These are phyloP conservation scores for Meredithiella fracta DNA, from an alignment of 2,329 filamentous ascomycete species.

Conservation along the genomic window DNA sequence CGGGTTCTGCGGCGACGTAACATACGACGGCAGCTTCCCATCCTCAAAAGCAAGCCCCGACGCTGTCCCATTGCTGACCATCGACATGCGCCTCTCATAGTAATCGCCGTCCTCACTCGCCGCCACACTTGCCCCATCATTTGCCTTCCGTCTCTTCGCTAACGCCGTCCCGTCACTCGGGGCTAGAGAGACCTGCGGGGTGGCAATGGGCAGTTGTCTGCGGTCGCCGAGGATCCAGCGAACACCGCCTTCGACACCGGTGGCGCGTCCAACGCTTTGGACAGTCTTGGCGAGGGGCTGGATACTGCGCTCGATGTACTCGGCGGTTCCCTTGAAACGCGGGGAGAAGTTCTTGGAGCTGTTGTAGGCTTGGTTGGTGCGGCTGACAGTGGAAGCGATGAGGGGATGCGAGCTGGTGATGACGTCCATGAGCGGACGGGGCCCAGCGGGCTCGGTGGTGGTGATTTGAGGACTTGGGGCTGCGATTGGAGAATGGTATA, in stretches of 20 bases:
- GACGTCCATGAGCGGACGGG: conserved; percentile 67
- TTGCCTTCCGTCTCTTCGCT: conserved; percentile 44
- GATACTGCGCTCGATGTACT: conserved; percentile 78
- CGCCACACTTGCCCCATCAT: conserved; percentile 21
- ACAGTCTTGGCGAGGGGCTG: conserved; percentile 77
- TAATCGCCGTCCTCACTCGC: conserved; percentile 18
- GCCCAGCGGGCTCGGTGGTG: conserved; percentile 6
- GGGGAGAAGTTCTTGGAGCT: conserved; percentile 83
- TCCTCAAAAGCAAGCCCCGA: conserved; percentile 9
- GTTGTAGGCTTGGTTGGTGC: conserved; percentile 70
- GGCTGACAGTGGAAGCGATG: conserved; percentile 69
- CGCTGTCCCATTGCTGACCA: conserved; percentile 11
- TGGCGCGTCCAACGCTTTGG: conserved; percentile 64
- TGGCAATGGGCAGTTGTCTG: conserved; percentile 19
- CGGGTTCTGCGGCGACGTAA: conserved; percentile 19
- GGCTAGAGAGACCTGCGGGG: conserved; percentile 22
- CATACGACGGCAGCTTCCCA: conserved; percentile 6
- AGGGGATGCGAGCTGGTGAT: conserved; percentile 79
- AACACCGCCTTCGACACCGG: conserved; percentile 74
- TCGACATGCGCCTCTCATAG: conserved; percentile 16
- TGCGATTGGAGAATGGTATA: background rate
- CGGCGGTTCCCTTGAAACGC: conserved; percentile 71
- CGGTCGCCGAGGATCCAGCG: conserved; percentile 61
- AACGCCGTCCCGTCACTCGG: conserved; percentile 25
- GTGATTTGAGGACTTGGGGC: conserved; percentile 12